Conservation (phyloP, 2,329 filamentous ascomycete genomes). For the Arachnomyces sp. region DNA sequence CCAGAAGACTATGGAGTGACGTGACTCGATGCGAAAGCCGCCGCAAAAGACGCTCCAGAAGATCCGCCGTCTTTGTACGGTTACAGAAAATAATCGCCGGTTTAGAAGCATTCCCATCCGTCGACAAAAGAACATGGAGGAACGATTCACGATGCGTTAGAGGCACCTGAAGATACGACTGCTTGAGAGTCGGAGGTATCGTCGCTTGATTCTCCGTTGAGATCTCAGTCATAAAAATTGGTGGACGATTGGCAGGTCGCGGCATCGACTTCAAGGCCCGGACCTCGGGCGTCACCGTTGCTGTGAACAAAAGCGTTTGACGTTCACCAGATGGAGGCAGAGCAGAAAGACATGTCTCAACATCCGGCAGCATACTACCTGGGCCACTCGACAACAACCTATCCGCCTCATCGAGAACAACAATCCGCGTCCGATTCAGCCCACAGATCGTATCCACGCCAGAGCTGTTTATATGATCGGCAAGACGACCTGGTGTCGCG, state of each 20-base stretch:
- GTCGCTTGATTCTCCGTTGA: conserved; percentile 60
- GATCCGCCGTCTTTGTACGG: conserved; percentile 76
- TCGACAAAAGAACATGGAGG: conserved; percentile 79
- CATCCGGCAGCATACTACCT: conserved; percentile 89
- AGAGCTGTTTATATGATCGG: conserved; percentile 86
- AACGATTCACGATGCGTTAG: conserved; percentile 93
- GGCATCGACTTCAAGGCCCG: conserved; percentile 75
- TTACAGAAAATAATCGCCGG: conserved; percentile 93
- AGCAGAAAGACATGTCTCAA: conserved; percentile 77
- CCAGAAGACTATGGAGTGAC: conserved; percentile 77
- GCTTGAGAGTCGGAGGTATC: conserved; percentile 70
- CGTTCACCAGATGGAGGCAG: conserved; percentile 69
- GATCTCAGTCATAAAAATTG: conserved; percentile 84
- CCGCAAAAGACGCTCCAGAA: conserved; percentile 80
- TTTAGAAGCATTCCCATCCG: conserved; percentile 65
- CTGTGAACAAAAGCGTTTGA: conserved; percentile 94
- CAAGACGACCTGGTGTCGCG: conserved; percentile 84
- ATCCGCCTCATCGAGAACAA: conserved; percentile 95
- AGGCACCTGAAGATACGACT: conserved; percentile 80
- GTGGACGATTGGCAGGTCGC: conserved; percentile 58
- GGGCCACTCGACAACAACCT: conserved; percentile 66
- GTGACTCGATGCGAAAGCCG: conserved; percentile 85
- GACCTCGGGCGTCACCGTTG: conserved; percentile 89
- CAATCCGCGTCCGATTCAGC: conserved; percentile 68
- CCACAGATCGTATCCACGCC: conserved; percentile 85